Evolutionary conservation across 768 basidiomycete genomes (phyloP).

Genomic region (Chalciporus piperatus): DNA sequence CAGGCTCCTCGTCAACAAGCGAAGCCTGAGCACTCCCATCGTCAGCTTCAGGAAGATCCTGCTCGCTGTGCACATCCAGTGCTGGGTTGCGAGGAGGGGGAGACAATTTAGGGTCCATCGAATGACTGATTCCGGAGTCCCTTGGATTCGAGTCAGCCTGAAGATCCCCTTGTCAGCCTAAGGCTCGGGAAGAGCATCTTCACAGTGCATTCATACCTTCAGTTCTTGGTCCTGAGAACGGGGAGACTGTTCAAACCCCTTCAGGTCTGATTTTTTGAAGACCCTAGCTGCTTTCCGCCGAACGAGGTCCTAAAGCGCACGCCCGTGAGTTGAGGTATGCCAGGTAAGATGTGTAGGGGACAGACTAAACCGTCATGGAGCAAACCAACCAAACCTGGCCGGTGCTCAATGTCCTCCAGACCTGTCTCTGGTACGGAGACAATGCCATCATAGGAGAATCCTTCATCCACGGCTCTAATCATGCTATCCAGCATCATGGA

Average conservation of each 20-base stretch:
- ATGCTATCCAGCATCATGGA: neutral
- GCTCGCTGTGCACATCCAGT: too few species aligned
- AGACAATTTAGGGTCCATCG: too few species aligned
- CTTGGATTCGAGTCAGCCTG: too few species aligned
- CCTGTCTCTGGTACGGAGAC: constrained; percentile 8
- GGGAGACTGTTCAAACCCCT: too few species aligned
- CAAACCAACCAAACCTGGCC: constrained; percentile 2
- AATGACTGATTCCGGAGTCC: too few species aligned
- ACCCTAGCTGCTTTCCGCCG: neutral
- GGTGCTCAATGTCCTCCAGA: constrained; percentile 3
- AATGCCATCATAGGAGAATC: constrained; percentile 11
- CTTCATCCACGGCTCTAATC: constrained; percentile 3
- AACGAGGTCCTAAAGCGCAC: neutral
- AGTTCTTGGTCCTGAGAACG: neutral
- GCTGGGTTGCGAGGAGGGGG: too few species aligned
- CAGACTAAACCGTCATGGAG: neutral
- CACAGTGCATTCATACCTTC: neutral
- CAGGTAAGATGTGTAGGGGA: neutral
- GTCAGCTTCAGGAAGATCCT: too few species aligned
- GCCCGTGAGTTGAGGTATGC: neutral
- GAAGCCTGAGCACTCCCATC: too few species aligned
- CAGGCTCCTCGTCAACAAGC: too few species aligned
- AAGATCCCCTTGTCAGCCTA: too few species aligned
- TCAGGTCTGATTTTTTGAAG: neutral
- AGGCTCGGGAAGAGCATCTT: too few species aligned